Base-by-base conservation (phyloP, 139 green algal species). In the Mesotaenium endlicherianum region DNA sequence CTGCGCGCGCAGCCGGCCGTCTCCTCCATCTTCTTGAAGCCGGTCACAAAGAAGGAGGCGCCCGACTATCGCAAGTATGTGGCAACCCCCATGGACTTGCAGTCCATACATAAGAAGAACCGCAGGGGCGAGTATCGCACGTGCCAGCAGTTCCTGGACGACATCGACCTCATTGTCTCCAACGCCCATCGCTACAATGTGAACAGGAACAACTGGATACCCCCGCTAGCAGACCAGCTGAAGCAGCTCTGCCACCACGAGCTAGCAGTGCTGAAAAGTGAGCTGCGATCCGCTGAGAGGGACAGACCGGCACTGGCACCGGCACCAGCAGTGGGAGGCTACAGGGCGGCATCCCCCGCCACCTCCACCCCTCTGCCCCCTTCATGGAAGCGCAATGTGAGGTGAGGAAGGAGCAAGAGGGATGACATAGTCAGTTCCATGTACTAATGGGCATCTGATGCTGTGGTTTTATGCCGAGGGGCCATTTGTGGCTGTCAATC, bases 21-120 rank as follows among this genome's bases (percentile, higher is more conserved):
- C 4, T 67, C 80, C 30, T 82, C n/a, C 77, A 31, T 82, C 36
- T 82, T 82, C 38, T 31, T 60, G 17, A 58, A 47, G 36, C 68
- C 77, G 14, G 64, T 84, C 16, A 53, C 64, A 1, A 84, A 67
- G 77, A 55, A 82, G 26, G 75, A 82, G 16, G 75, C 75, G 17
- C 79, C 86, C 0, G 92, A 94, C 77, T 95, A 95, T 74, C 72
- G 75, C 75, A 79, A 92, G 30, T 80, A 93, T 20, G 89, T 96
- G 59, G 89, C 92, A 53, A 57, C 91, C 30, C 92, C 92, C 50
- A 96, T 96, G 92, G 93, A 96, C 84, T 88, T 96, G 42, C 86
- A 68, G 1, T 94, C 90, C 5, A 93, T 96, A 75, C 81, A 82
- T 3, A 45, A 82, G 69, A 92, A 94, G 79, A 67, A 93, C 42